These are phyloP conservation scores for Exophiala sp. DNA, from an alignment of 2,329 filamentous ascomycete genomes.

Conservation along the genomic window DNA sequence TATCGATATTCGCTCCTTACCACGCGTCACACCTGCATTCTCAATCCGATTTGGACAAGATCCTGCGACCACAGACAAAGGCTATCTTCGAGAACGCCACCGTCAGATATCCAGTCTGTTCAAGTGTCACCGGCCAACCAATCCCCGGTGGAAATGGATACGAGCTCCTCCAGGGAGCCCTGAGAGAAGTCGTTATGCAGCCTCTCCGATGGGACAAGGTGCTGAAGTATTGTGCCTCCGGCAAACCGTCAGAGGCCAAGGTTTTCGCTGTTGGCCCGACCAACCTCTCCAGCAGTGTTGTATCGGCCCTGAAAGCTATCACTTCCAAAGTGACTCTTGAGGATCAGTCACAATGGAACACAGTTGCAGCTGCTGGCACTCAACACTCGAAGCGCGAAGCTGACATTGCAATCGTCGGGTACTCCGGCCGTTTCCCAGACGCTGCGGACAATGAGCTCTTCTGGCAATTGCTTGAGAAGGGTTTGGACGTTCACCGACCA, in stretches of 20 bases:
- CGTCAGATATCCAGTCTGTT: slow-evolving; percentile 37
- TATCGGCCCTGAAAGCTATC: slow-evolving; percentile 49
- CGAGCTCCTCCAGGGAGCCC: slow-evolving; percentile 33
- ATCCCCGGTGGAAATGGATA: slow-evolving; percentile 32
- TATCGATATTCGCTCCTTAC: slow-evolving; percentile 57
- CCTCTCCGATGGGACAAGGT: slow-evolving; percentile 43
- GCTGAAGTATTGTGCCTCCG: slow-evolving; percentile 29
- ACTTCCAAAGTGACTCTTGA: slow-evolving; percentile 27
- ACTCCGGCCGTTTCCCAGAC: slow-evolving; percentile 73
- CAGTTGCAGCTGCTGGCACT: slow-evolving; percentile 28
- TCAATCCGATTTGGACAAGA: slow-evolving; percentile 49
- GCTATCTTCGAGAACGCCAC: slow-evolving; percentile 30
- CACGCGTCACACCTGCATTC: slow-evolving; percentile 56
- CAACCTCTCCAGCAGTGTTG: slow-evolving; percentile 54
- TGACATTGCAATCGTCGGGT: slow-evolving; percentile 82
- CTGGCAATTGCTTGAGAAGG: slow-evolving; percentile 72
- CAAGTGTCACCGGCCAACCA: slow-evolving; percentile 36
- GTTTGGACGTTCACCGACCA: slow-evolving; percentile 64
- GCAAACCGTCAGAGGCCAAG: slow-evolving; percentile 31
- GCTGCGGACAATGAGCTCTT: slow-evolving; percentile 67
- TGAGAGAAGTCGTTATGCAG: slow-evolving; percentile 38
- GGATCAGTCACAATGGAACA: slow-evolving; percentile 42
- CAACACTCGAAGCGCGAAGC: slow-evolving; percentile 48
- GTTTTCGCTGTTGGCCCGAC: slow-evolving; percentile 51
- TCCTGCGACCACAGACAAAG: slow-evolving; percentile 40